Evolutionary conservation across 345 rosid species (phyloP), one percentile per base, ranked within the genome.

Genomic region (Eucalyptus cloeziana): DNA sequence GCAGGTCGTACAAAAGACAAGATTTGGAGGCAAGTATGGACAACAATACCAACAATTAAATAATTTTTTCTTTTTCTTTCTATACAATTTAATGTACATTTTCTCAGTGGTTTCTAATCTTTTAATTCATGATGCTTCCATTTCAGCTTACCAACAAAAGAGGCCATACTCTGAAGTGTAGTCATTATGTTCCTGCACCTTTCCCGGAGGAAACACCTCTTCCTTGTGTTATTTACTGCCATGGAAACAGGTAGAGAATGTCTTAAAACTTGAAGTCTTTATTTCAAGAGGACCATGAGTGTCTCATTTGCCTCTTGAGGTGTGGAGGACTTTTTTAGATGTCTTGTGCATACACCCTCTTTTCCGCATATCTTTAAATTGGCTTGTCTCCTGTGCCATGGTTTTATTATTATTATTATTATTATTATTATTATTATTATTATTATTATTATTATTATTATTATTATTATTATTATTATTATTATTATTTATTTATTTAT

Each of bases 211-310:
- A 94, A 60, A 94, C 93, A 90, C 97, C 97, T 86, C 97, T 98
- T 50, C 99, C 99, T 22, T 98, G 99, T 92, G 99, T 98, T 60
- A 94, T 98, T 89, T 98, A 98, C 92, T 98, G 99, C 91, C 99
- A 97, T 90, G 99, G 99, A 80, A 98, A 98, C 93, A 97, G 99
- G 99, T 96, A 92, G 49, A 69, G 45, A 30, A 50, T 45, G 86
- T 47, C 40, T 31, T 86, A 33, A 25, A 50, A 51, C 13, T 86
- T 33, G 30, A 31, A 33, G 5, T 86, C 58, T 64, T 52, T 33
- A 22, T 31, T 40, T 33, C 69, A 51, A 60, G 45, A 33, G 43
- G 17, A 37, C 69, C 47, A 25, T 13, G 69, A 52, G 44, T 52
- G 40, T 86, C 51, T 86, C 2, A 27, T 50, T 50, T 86, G 54